Evolutionary conservation across 306 rosid species (phyloP), one percentile per base, ranked within the genome.

Genomic region (Prunus fruticosa): DNA sequence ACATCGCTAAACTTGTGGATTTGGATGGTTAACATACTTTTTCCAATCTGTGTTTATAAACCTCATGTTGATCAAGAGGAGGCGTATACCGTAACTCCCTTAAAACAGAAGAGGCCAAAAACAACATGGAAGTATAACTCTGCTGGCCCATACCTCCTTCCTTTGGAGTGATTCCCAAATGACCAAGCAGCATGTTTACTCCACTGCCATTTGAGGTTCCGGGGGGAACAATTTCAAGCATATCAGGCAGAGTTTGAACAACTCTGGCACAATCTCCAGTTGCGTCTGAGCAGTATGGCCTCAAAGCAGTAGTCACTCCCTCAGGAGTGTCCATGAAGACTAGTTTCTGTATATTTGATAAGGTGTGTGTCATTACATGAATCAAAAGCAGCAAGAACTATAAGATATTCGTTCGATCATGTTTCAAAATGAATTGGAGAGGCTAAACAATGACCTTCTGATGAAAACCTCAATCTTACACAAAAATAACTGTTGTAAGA

Each of bases 191-290:
- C 61, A 89, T 32, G 83, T 89, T 83, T 14, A 95, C 97, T 69
- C 99, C 97, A 74, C 82, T 85, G 67, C 99, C 99, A 80, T 95
- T 92, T 6, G 93, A 90, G 81, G 97, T 89, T 80, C 93, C 93
- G 49, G 78, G 80, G n/a, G 97, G 99, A 58, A 95, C 97, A 81
- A 95, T 91, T 81, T 95, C 99, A 45, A 95, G 97, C 90, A 90
- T 87, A 74, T 95, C 91, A 14, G 91, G 90, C 75, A 89, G 92
- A 71, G 99, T 90, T 86, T 95, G 98, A 74, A 95, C 88, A 76
- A 92, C 91, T 15, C 74, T 75, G 11, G 98, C 98, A 23, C 85
- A 86, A 73, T 83, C 89, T 61, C 78, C 80, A 18, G 86, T 84
- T 73, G 96, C 92, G 75, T 85, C 87, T 28, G 91, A 80, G 97